Conservation (phyloP, 306 rosid genomes). For the Prunus dulcis region DNA sequence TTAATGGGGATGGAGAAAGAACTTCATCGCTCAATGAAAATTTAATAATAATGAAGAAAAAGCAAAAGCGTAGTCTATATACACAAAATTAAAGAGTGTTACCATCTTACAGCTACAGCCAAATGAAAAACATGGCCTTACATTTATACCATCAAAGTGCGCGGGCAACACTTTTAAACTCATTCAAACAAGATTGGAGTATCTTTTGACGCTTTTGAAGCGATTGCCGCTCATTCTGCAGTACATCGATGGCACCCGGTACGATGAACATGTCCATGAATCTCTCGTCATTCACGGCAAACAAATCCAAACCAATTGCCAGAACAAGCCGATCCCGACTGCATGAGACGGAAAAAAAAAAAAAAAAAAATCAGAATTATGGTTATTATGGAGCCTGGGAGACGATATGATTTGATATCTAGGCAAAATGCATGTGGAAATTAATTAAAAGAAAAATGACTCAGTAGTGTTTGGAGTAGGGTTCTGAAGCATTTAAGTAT, state of each 20-base stretch:
- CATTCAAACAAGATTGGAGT: conserved; percentile 81
- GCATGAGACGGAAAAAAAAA: conserved; percentile 16
- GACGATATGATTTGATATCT: background rate
- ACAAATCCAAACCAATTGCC: conserved; percentile 83
- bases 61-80: too few relatives aligned
- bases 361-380: background rate
- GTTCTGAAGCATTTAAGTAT: background rate
- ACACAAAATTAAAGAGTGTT: background rate
- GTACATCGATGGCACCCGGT: conserved; percentile 75
- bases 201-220: conserved; percentile 81
- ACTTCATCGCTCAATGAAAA: too few relatives aligned
- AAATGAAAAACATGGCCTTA: background rate
- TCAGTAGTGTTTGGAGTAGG: background rate
- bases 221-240: conserved; percentile 63
- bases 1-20: too few relatives aligned
- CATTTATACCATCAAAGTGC: conserved; percentile 42
- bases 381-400: too few relatives aligned
- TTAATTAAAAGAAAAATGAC: background rate
- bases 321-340: conserved; percentile 79
- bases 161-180: conserved; percentile 71
- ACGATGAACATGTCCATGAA: conserved; percentile 97
- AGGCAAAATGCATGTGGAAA: background rate
- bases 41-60: too few relatives aligned
- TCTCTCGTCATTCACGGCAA: conserved; percentile 87
- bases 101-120: background rate